A percentile compares a stretch with the other conserved stretches of the same genome.
Conservation (phyloP, 495 filamentous ascomycete genomes). For the Cenococcum geophilum region DNA sequence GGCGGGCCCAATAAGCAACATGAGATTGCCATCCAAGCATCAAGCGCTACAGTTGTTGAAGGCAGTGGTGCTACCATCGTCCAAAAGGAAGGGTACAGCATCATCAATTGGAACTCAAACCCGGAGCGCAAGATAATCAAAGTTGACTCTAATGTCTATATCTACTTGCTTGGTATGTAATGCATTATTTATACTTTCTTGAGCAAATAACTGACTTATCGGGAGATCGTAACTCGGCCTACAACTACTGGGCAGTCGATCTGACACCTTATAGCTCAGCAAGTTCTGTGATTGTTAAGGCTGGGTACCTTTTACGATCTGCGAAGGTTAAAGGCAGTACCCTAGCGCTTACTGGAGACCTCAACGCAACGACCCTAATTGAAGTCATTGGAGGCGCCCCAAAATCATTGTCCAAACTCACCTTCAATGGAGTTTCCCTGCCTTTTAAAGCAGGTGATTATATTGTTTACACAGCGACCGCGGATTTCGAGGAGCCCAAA, state of each 20-base stretch:
- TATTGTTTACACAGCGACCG: slow-evolving; percentile 49
- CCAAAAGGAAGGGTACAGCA: slow-evolving; percentile 39
- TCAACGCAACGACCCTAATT: slow-evolving; percentile 61
- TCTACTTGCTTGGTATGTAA: slow-evolving; percentile 45
- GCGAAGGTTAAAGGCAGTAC: slow-evolving; percentile 47
- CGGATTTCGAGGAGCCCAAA: slow-evolving; percentile 49
- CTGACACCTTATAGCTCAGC: slow-evolving; percentile 34
- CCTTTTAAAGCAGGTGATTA: slow-evolving; percentile 12
- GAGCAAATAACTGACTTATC: background rate
- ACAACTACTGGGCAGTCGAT: slow-evolving; percentile 68
- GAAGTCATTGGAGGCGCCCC: slow-evolving; percentile 60
- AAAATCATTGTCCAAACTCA: slow-evolving; percentile 43
- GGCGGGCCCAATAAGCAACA: slow-evolving; percentile 64
- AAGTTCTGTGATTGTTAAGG: slow-evolving; percentile 52
- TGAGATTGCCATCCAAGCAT: slow-evolving; percentile 52
- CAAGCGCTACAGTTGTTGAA: slow-evolving; percentile 43
- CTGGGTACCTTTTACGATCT: slow-evolving; percentile 67
- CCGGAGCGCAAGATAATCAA: slow-evolving; percentile 49
- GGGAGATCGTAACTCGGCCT: slow-evolving; percentile 61
- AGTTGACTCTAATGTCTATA: slow-evolving; percentile 47
- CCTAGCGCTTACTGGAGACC: slow-evolving; percentile 60
- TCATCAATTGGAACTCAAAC: slow-evolving; percentile 52
- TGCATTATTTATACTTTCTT: slow-evolving; percentile 17
- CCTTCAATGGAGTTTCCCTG: slow-evolving; percentile 50
- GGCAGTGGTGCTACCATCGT: slow-evolving; percentile 45